Evolutionary conservation across 2,329 filamentous ascomycete species (phyloP), one percentile per base, ranked within the genome.

Genomic region (Mycosphaerella sp.): DNA sequence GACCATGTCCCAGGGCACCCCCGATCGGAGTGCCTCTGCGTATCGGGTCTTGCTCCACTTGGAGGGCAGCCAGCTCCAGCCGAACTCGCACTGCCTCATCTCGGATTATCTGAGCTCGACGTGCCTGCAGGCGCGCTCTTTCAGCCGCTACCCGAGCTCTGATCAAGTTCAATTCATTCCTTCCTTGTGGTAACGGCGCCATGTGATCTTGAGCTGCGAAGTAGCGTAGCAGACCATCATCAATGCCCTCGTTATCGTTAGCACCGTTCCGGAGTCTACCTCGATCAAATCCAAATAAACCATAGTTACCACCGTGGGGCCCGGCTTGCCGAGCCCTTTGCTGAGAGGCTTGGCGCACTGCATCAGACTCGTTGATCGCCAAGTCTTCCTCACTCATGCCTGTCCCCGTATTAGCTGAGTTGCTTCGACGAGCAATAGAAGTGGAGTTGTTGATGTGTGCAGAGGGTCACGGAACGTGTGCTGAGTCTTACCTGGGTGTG

Each of bases 351-450:
- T 60, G 58, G 26, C 56, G 56, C 29, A 62, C 60, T 21, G 53
- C 62, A 45, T 82, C 75, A 0, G 84, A 84, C 45, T 86, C 70
- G 38, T 77, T 75, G 58, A 89, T 76, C 43, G 79, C 73, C 11
- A 89, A 73, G 38, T 80, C 70, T 7, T 81, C 76, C 23, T 77
- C 74, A 1, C 78, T 74, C n/a, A 89, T 64, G 3, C 78, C 74
- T 45, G 42, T 32, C 4, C 8, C 21, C 7, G 32, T 51, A 34
- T 51, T 9, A 51, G 48, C 32, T 44, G 12, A 6, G 6, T n/a
- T 11, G 14, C 21, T 42, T 42, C 34, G 10, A 11, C 12, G 10
- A 38, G 12, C 10, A 17, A 42, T 9, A 23, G 40, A 26, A 44
- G 6, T 12, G 26, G 4, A 44, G 10, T 38, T 7, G 34, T 11